Conservation (phyloP, 192 early-diverging fungal genomes). For the Mortierella hygrophila region DNA sequence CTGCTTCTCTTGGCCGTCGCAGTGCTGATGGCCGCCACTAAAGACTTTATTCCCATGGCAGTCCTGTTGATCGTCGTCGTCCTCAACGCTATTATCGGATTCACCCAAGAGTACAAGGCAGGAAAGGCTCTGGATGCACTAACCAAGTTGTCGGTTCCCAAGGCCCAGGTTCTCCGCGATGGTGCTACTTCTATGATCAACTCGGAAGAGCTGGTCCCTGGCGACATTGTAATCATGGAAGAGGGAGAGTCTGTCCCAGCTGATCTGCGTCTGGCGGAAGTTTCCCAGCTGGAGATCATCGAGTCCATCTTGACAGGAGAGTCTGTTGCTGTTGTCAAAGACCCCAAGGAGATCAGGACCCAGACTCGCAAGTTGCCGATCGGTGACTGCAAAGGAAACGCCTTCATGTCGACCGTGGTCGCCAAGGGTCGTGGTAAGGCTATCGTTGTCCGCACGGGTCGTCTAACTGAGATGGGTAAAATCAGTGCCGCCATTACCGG, state of each 20-base stretch:
- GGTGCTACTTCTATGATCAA: slow-evolving; percentile 73
- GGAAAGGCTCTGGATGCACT: slow-evolving; percentile 89
- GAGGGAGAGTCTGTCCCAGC: slow-evolving; percentile 88
- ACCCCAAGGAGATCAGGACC: slow-evolving; percentile 74
- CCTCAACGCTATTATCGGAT: slow-evolving; percentile 92
- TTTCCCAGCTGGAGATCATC: slow-evolving; percentile 82
- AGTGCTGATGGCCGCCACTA: slow-evolving; percentile 84
- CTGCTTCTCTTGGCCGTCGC: slow-evolving; percentile 86
- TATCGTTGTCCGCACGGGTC: slow-evolving; percentile 92
- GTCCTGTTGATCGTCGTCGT: slow-evolving; percentile 76
- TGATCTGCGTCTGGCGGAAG: slow-evolving; percentile 79
- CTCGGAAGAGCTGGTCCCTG: slow-evolving; percentile 79
- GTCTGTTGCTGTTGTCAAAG: slow-evolving; percentile 75
- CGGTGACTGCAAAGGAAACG: slow-evolving; percentile 95
- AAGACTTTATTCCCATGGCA: slow-evolving; percentile 85
- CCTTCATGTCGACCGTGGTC: slow-evolving; percentile 96
- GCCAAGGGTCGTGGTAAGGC: slow-evolving; percentile 92
- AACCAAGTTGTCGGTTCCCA: slow-evolving; percentile 72
- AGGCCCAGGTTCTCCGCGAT: slow-evolving; percentile 81
- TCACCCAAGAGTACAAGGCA: slow-evolving; percentile 96
- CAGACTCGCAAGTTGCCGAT: slow-evolving; percentile 75
- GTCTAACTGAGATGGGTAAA: slow-evolving; percentile 93
- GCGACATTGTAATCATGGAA: slow-evolving; percentile 85
- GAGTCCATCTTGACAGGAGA: slow-evolving; percentile 91
- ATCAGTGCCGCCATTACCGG: slow-evolving; percentile 90